Percentiles rank a stretch among this genome's conserved stretches.
Conservation (phyloP, 2,329 filamentous ascomycete species). For the Xylariaceae sp. region DNA sequence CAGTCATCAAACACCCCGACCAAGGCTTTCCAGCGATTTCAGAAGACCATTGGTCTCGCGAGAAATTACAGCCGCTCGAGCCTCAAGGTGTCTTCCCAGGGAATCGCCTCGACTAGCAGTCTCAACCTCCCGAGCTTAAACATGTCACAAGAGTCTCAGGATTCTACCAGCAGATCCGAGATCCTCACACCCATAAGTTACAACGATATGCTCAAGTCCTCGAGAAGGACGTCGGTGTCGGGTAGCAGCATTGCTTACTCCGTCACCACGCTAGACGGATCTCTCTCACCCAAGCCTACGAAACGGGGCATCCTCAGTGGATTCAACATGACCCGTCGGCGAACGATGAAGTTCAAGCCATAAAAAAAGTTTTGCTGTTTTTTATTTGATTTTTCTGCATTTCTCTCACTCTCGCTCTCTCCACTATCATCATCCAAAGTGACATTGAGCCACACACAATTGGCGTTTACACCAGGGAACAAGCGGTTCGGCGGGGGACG, state of each 20-base stretch:
- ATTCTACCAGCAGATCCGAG: slow-evolving; percentile 28
- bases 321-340: slow-evolving; percentile 35
- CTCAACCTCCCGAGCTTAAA: slow-evolving; percentile 20
- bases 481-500: slow-evolving; percentile 2
- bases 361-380: slow-evolving; percentile 10
- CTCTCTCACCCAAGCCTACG: slow-evolving; percentile 13
- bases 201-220: slow-evolving; percentile 42
- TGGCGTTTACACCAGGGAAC: neutral
- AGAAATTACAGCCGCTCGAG: slow-evolving; percentile 51
- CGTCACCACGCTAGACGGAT: slow-evolving; percentile 18
- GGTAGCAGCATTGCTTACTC: slow-evolving; percentile 22
- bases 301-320: slow-evolving; percentile 35
- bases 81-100: slow-evolving; percentile 33
- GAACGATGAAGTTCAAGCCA: slow-evolving; percentile 35
- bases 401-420: slow-evolving; percentile 1
- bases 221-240: slow-evolving; percentile 39
- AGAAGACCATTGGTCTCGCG: slow-evolving; percentile 49
- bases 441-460: neutral
- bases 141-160: slow-evolving; percentile 27
- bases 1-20: slow-evolving; percentile 43
- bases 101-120: slow-evolving; percentile 30
- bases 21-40: slow-evolving; percentile 44
- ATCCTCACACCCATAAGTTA: slow-evolving; percentile 39
- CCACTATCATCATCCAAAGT: slow-evolving; percentile 6
- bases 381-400: neutral